Base-by-base conservation (phyloP, 306 rosid species). In the Begonia loranthoides region DNA sequence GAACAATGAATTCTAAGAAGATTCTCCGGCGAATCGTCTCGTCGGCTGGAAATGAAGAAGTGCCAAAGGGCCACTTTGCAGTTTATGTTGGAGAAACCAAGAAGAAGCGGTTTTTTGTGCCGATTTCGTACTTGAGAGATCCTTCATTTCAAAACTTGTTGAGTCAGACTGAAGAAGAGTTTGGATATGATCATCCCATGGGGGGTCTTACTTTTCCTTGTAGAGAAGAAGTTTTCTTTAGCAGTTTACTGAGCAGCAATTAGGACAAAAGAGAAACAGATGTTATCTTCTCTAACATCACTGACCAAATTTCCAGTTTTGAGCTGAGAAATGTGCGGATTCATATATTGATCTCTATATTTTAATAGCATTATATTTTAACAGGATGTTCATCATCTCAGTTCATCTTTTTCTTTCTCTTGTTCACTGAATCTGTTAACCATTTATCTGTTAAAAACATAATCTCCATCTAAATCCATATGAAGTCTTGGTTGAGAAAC, bases 131-230 rank as follows among this genome's bases (percentile, higher is more conserved):
- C 59, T 73, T 76, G 73, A 73, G 63, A 38, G 65, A 59, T 36
- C 67, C 70, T 50, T 71, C 61, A 9, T 72, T 76, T 15, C 57
- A 68, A 52, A 50, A 61, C 1, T 62, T 65, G 36, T 62, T 58
- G 3, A 60, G 55, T 19, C 70, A 54, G 34, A 67, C 45, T 28
- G 69, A 74, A 51, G 72, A 69, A 54, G 76, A 74, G 57, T 74
- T 69, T 40, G 75, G 66, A 22, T 67, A 51, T 51, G 28, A 55
- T 24, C 73, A 72, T 56, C 76, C 68, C 9, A 72, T 62, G 54
- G 78, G 67, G 17, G 67, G 69, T 38, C 61, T 73, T 52, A 66
- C 76, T n/a, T 64, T 76, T 50, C 76, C 73, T 7, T 66, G 69
- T 52, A 69, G 19, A 17, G 60, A 56, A 43, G 50, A 56, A 14